These are phyloP conservation scores for Nitzschia inconspicua DNA, from an alignment of 108 stramenopile genomes.

Conservation along the genomic window DNA sequence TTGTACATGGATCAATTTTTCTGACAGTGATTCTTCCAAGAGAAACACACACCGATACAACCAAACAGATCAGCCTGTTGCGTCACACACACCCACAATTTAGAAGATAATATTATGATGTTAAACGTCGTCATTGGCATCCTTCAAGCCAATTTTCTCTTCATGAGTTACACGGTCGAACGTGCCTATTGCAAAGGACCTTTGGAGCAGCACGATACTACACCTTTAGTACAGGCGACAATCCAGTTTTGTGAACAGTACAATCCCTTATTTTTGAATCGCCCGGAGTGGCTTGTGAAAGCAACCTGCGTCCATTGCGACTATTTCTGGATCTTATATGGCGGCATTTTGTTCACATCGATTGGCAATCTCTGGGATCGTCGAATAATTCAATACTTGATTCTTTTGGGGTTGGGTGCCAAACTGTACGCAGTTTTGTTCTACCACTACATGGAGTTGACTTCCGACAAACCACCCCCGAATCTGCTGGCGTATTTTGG, in stretches of 20 bases:
- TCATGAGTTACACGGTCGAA: background rate
- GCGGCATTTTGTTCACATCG: background rate
- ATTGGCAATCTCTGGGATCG: background rate
- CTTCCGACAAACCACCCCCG: conserved; percentile 5
- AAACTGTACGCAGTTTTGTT: conserved; percentile 5
- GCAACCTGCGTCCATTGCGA: conserved; percentile 8
- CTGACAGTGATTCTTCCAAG: no score
- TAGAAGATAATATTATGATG: no score
- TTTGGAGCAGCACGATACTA: background rate
- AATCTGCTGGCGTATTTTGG: conserved; percentile 5
- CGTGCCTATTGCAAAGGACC: conserved; percentile 1
- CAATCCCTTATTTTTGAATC: conserved; percentile 4
- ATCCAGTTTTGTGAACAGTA: background rate
- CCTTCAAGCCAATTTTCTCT: conserved; percentile 3
- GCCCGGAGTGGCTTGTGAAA: conserved; percentile 1
- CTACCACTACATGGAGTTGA: conserved; percentile 13
- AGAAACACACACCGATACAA: no score
- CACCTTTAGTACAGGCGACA: background rate
- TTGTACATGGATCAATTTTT: no score
- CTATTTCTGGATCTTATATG: conserved; percentile 5
- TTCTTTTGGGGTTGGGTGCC: background rate
- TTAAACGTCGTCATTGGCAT: background rate
- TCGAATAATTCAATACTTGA: background rate
- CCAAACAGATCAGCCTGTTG: no score
- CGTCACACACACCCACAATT: no score